Conservation (phyloP, 306 rosid species). For the Sicyos baderoa region DNA sequence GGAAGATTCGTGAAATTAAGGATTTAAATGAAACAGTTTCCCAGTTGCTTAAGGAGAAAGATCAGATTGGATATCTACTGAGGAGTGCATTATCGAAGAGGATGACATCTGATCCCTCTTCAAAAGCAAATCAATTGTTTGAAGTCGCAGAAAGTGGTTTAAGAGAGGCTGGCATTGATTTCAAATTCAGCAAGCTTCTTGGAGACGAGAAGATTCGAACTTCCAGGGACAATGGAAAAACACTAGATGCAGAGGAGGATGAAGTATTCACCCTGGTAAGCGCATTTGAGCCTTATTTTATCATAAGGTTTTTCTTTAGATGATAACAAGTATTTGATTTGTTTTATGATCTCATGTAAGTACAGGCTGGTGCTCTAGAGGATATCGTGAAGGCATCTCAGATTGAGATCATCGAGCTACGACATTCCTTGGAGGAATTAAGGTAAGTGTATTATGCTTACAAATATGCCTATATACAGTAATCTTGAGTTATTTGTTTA, state of each 20-base stretch:
- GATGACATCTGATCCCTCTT: slow-evolving; percentile 42
- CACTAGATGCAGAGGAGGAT: slow-evolving; percentile 46
- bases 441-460: slow-evolving; percentile 39
- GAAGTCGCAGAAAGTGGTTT: slow-evolving; percentile 86
- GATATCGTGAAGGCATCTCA: slow-evolving; percentile 86
- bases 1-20: slow-evolving; percentile 49
- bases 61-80: slow-evolving; percentile 85
- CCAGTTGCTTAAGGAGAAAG: slow-evolving; percentile 69
- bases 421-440: slow-evolving; percentile 59
- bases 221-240: slow-evolving; percentile 34
- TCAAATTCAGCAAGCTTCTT: slow-evolving; percentile 70
- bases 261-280: slow-evolving; percentile 76
- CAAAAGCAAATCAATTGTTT: slow-evolving; percentile 55
- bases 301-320: neutral
- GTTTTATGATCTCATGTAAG: slow-evolving; percentile 12
- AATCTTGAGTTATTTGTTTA: neutral
- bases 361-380: slow-evolving; percentile 93
- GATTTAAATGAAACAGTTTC: slow-evolving; percentile 58
- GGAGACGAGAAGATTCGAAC: slow-evolving; percentile 37
- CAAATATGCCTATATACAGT: neutral
- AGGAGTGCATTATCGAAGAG: slow-evolving; percentile 75
- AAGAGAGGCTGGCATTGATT: slow-evolving; percentile 76
- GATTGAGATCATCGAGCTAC: slow-evolving; percentile 84
- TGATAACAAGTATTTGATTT: neutral
- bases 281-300: slow-evolving; percentile 10